A percentile compares a stretch with the other conserved stretches of the same genome.
phyloP scores from a whole-genome alignment of 208 protist genomes.

The Naegleria gruberi region DNA sequence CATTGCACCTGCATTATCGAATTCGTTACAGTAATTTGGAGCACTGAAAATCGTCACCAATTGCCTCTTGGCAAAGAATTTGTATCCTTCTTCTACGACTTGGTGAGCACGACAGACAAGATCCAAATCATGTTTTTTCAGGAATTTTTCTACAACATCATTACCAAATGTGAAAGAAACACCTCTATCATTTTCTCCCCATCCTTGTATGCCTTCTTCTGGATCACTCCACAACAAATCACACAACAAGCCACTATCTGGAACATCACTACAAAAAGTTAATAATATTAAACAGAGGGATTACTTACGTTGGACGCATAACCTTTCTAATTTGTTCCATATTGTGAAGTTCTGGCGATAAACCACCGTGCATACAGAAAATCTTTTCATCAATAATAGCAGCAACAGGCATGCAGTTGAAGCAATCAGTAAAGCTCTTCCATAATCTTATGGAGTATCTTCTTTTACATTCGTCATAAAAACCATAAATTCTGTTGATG shows the following conservation, averaged over 20 bases:
- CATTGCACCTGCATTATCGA: constrained; percentile 98
- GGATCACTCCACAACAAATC: constrained; percentile 99
- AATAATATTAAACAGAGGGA: background rate
- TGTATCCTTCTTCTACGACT: constrained; percentile 96
- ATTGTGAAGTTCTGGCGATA: constrained; percentile 88
- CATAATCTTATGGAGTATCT: constrained; percentile 92
- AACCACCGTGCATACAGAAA: constrained; percentile 97
- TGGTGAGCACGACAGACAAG: constrained; percentile 98
- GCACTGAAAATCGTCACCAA: constrained; percentile 99
- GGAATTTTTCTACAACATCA: constrained; percentile 94
- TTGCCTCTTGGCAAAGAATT: constrained; percentile 98
- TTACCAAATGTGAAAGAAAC: constrained; percentile 94
- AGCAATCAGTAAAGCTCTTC: constrained; percentile 97
- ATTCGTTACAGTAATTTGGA: constrained; percentile 99
- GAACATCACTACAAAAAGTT: constrained; percentile 66
- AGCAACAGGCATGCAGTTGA: constrained; percentile 98
- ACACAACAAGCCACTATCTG: constrained; percentile 93
- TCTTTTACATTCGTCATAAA: constrained; percentile 98
- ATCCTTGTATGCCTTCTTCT: constrained; percentile 75
- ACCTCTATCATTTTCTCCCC: constrained; percentile 74
- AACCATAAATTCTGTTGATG: constrained; percentile 99
- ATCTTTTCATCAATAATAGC: constrained; percentile 98
- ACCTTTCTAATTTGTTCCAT: constrained; percentile 87
- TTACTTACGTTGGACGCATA: constrained; percentile 69
- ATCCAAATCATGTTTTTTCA: constrained; percentile 97